phyloP scores from a whole-genome alignment of 129 eudicot genomes.

The Tanacetum coccineum region DNA sequence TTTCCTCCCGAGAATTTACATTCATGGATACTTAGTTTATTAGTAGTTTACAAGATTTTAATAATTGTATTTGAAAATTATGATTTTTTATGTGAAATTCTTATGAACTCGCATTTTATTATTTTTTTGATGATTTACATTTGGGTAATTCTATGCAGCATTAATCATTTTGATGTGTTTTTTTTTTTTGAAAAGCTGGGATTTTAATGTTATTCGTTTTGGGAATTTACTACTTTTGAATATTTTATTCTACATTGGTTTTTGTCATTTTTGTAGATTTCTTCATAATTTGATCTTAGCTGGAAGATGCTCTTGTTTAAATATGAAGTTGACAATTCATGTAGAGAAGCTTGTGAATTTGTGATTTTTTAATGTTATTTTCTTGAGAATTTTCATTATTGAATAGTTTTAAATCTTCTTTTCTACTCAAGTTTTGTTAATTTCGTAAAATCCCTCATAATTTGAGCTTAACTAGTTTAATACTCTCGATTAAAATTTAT shows the following conservation, averaged over 20 bases:
- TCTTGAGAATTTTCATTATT: constrained; percentile 10
- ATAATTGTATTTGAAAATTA: not conserved
- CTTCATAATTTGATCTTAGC: not conserved
- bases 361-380: constrained; percentile 1
- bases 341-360: not conserved
- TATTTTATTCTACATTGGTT: constrained; percentile 7
- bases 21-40: too few relatives aligned
- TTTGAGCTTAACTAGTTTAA: too few relatives aligned
- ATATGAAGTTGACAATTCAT: not conserved
- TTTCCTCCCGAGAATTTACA: too few relatives aligned
- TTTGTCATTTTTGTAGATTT: not conserved
- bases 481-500: too few relatives aligned
- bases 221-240: not conserved
- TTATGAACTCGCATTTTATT: too few relatives aligned
- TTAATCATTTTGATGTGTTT: too few relatives aligned
- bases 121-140: too few relatives aligned
- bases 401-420: constrained; percentile 5
- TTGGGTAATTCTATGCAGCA: too few relatives aligned
- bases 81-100: not conserved
- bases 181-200: too few relatives aligned
- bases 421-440: constrained; percentile 11
- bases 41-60: too few relatives aligned
- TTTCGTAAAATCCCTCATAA: constrained; percentile 4
- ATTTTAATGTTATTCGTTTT: too few relatives aligned
- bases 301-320: not conserved